Evolutionary conservation across 1,284 basidiomycete genomes (phyloP), one percentile per base, ranked within the genome.

Genomic region (Sphagnurus paluster): DNA sequence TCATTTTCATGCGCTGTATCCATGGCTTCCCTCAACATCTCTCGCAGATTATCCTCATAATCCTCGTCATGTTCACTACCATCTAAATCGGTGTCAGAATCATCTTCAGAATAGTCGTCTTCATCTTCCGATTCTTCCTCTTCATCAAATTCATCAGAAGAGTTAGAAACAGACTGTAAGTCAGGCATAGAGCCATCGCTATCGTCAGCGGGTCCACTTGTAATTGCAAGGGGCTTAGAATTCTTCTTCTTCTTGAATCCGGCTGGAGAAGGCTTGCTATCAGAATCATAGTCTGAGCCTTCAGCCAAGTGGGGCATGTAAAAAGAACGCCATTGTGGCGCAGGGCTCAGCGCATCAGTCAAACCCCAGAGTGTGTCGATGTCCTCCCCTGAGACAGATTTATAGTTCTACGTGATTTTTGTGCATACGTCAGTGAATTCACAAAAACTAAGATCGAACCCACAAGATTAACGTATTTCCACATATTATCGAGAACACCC

Each of bases 1-100:
- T 82, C 83, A 8, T 75, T 71, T 38, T 79, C 79, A 54, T 77
- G 70, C 1, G 76, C 80, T 8, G 74, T 68, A 49, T 87, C 80
- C 83, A 88, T 86, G 5, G 87, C 87, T 57, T 86, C 82, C 41
- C 81, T 72, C 25, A 80, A 52, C 64, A 82, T 61, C 25, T 80
- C 78, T 16, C 80, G 69, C 20, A 86, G 60, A 51, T 76, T 71
- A 44, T 84, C 84, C 52, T 88, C 86, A 45, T 83, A 75, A 39
- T 86, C 87, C 5, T 77, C 77, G 54, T 87, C 77, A 56, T 85
- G 87, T 1, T 68, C 76, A 42, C 66, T 74, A 14, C 76, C 73
- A 17, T 74, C n/a, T n/a, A n/a, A n/a, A n/a, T n/a, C n/a, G n/a
- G n/a, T n/a, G n/a, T n/a, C 53, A 7, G 53, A 47, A 17, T 52